phyloP scores from a whole-genome alignment of 306 rosid species.

The Ormosia emarginata region DNA sequence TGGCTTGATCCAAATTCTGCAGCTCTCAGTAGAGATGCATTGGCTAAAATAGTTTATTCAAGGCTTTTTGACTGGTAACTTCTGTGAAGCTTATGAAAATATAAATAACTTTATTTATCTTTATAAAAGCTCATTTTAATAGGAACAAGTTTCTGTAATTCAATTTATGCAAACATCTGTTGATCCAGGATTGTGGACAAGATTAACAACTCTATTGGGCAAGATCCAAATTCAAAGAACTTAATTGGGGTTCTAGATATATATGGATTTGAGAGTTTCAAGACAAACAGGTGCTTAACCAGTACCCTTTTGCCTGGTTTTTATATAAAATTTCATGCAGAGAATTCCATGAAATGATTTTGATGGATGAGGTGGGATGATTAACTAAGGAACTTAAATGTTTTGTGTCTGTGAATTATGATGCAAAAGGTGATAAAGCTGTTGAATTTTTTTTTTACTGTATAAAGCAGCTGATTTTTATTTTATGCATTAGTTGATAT shows the following conservation, averaged over 20 bases:
- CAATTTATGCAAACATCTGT: constrained; percentile 12
- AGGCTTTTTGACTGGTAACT: constrained; percentile 88
- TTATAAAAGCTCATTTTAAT: background rate
- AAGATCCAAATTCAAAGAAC: constrained; percentile 71
- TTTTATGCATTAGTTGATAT: background rate
- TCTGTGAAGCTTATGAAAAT: constrained; percentile 14
- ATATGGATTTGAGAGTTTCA: constrained; percentile 99
- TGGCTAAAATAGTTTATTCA: constrained; percentile 89
- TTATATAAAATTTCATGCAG: constrained; percentile 31
- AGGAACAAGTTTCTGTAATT: constrained; percentile 11
- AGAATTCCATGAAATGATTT: constrained; percentile 12
- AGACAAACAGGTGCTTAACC: constrained; percentile 97
- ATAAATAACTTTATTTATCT: background rate
- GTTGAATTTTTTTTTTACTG: background rate
- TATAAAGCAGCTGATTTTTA: background rate
- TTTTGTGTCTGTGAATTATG: constrained; percentile 2
- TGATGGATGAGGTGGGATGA: background rate
- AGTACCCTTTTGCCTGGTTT: constrained; percentile 50
- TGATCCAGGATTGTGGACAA: constrained; percentile 80
- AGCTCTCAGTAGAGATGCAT: constrained; percentile 77
- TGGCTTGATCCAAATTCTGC: constrained; percentile 73
- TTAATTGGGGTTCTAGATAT: constrained; percentile 97
- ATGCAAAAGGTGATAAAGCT: constrained; percentile 1
- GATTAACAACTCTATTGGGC: constrained; percentile 91
- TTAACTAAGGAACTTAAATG: background rate